A percentile compares a stretch with the other conserved stretches of the same genome.
Evolutionary conservation across 805 yeast genomes (phyloP).

Genomic region (Teunomyces barrocoloradensis): DNA sequence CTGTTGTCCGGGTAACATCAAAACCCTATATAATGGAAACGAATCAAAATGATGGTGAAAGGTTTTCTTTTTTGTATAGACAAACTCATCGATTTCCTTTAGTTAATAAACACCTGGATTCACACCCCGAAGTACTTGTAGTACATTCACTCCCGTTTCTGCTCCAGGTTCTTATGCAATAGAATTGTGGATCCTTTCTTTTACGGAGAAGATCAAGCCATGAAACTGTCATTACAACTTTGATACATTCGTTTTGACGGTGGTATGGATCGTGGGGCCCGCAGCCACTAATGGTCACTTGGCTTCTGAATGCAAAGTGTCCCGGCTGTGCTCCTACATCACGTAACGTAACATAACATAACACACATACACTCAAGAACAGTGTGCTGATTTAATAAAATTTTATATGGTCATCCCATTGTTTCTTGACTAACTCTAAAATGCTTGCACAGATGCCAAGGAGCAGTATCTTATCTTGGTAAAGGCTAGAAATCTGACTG

Average conservation of each 20-base stretch:
- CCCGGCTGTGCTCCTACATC: slow-evolving; percentile 2
- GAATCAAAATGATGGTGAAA: neutral
- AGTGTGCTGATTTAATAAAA: no score
- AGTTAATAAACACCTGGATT: neutral
- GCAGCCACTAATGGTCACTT: neutral
- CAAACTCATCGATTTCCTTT: neutral
- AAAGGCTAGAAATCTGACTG: no score
- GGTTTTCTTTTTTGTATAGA: neutral
- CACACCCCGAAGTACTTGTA: neutral
- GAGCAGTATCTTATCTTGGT: no score
- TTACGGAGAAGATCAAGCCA: slow-evolving; percentile 63
- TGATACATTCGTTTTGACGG: slow-evolving; percentile 47
- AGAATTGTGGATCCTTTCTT: slow-evolving; percentile 56
- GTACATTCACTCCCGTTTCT: slow-evolving; percentile 53
- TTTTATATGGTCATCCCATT: no score
- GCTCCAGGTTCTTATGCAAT: slow-evolving; percentile 53
- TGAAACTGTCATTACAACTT: slow-evolving; percentile 31
- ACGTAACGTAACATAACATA: neutral
- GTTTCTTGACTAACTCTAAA: no score
- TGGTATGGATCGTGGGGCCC: slow-evolving; percentile 49
- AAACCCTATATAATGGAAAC: neutral
- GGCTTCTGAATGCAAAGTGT: neutral
- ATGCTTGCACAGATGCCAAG: no score
- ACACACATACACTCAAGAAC: no score
- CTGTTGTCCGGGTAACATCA: slow-evolving; percentile 7